A percentile compares a stretch with the other conserved stretches of the same genome.
Evolutionary conservation across 73 alveolate species (phyloP).

Genomic region (Paraurostyla sp.): DNA sequence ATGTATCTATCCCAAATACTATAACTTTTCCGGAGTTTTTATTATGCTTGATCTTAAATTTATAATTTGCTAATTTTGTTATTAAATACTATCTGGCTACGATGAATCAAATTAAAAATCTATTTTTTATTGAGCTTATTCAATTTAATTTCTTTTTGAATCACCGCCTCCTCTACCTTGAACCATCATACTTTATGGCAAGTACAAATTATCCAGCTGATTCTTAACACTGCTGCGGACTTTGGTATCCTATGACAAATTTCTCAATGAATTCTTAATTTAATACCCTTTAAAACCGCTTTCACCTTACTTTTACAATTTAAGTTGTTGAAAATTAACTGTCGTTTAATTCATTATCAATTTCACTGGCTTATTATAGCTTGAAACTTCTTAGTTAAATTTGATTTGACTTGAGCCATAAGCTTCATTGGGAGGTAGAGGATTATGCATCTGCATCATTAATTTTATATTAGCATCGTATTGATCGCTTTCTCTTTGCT

Average conservation of each 20-base stretch:
- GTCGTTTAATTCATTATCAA: background rate
- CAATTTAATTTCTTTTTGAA: no score
- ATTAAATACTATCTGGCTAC: no score
- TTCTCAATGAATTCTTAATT: slow-evolving; percentile 12
- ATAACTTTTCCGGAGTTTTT: no score
- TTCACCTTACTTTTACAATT: background rate
- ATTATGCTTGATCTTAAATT: no score
- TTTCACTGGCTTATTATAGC: background rate
- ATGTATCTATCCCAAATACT: no score
- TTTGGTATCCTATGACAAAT: slow-evolving; percentile 1
- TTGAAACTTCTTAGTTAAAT: background rate
- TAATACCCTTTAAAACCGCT: background rate
- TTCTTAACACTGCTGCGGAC: background rate
- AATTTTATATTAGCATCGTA: background rate
- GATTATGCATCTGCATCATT: background rate
- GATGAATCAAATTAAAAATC: no score
- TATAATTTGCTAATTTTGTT: no score
- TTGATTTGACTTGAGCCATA: background rate
- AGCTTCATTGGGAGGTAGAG: background rate
- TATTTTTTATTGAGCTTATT: no score
- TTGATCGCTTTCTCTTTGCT: background rate
- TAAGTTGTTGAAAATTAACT: background rate
- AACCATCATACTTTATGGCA: background rate
- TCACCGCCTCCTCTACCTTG: no score
- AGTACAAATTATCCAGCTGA: background rate